These are phyloP conservation scores for Penicillium bialowiezense DNA, from an alignment of 495 filamentous ascomycete species.

Conservation along the genomic window DNA sequence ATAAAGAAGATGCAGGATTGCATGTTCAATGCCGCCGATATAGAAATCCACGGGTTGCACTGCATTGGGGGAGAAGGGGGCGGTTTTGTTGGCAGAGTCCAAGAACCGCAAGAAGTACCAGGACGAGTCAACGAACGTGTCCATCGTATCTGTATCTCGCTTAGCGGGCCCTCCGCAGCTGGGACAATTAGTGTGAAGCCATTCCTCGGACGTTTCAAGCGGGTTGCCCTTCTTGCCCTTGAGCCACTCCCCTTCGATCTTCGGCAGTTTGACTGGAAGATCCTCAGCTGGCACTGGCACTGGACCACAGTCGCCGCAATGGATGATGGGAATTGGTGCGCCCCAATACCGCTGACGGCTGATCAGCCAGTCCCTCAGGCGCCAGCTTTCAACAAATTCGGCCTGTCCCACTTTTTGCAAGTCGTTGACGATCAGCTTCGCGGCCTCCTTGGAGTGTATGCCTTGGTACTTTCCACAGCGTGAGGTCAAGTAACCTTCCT, in stretches of 20 bases:
- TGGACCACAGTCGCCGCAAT: constrained; percentile 72
- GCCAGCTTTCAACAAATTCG: constrained; percentile 64
- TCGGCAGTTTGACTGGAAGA: constrained; percentile 73
- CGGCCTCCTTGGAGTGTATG: constrained; percentile 59
- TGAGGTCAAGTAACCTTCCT: constrained; percentile 45
- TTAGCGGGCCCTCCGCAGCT: constrained; percentile 66
- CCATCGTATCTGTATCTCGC: constrained; percentile 92
- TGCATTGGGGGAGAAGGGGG: constrained; percentile 56
- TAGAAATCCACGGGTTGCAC: constrained; percentile 80
- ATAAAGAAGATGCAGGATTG: constrained; percentile 89
- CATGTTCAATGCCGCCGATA: constrained; percentile 85
- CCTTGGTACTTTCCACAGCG: constrained; percentile 47
- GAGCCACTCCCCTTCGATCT: constrained; percentile 64
- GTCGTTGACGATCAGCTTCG: constrained; percentile 55
- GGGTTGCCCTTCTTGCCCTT: constrained; percentile 73
- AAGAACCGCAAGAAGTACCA: constrained; percentile 87
- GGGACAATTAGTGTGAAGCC: constrained; percentile 74
- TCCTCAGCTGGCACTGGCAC: constrained; percentile 75
- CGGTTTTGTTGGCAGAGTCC: constrained; percentile 60
- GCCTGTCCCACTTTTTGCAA: constrained; percentile 52
- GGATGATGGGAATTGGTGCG: constrained; percentile 83
- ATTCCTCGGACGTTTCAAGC: constrained; percentile 65
- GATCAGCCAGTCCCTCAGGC: constrained; percentile 81
- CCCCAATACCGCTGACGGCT: constrained; percentile 91
- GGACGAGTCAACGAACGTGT: constrained; percentile 90